Percentiles rank a stretch among this genome's conserved stretches.
These are phyloP conservation scores for Penicillium sp. DNA, from an alignment of 2,329 filamentous ascomycete genomes.

Conservation along the genomic window DNA sequence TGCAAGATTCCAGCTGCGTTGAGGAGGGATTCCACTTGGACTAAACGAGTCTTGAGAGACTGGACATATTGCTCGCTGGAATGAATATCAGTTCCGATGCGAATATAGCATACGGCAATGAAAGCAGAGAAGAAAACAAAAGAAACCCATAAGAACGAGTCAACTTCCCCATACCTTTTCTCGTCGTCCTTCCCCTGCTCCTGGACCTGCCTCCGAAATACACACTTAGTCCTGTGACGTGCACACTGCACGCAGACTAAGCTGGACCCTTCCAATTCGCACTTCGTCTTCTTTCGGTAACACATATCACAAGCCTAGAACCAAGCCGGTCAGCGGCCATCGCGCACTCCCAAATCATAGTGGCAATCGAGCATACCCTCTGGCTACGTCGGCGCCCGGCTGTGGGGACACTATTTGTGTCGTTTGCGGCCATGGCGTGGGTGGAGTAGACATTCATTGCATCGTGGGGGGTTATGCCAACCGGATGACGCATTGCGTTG, in stretches of 20 bases:
- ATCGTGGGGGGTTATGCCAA: constrained; percentile 17
- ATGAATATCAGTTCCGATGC: constrained; percentile 1
- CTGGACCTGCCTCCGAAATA: constrained; percentile 68
- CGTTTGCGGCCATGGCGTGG: constrained; percentile 5
- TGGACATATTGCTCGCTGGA: constrained; percentile 87
- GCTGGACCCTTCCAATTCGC: constrained; percentile 81
- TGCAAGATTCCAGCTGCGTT: constrained; percentile 76
- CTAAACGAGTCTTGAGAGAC: constrained; percentile 85
- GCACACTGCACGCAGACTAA: constrained; percentile 74
- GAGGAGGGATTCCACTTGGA: constrained; percentile 82
- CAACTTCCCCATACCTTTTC: constrained; percentile 41
- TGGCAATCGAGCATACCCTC: constrained; percentile 9
- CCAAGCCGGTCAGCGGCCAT: constrained; percentile 7
- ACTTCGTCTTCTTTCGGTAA: constrained; percentile 83
- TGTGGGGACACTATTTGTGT: not conserved
- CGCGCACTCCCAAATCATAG: not conserved
- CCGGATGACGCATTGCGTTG: constrained; percentile 16
- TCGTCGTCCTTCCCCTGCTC: constrained; percentile 90
- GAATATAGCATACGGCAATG: too few species aligned
- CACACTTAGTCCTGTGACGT: constrained; percentile 91
- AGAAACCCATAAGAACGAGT: too few species aligned
- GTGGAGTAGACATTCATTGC: constrained; percentile 7
- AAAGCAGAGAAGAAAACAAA: not conserved
- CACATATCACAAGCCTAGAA: constrained; percentile 84
- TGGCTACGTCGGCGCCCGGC: constrained; percentile 11